Evolutionary conservation across 768 basidiomycete species (phyloP).

Genomic region (Termitomyces bulborhizus): DNA sequence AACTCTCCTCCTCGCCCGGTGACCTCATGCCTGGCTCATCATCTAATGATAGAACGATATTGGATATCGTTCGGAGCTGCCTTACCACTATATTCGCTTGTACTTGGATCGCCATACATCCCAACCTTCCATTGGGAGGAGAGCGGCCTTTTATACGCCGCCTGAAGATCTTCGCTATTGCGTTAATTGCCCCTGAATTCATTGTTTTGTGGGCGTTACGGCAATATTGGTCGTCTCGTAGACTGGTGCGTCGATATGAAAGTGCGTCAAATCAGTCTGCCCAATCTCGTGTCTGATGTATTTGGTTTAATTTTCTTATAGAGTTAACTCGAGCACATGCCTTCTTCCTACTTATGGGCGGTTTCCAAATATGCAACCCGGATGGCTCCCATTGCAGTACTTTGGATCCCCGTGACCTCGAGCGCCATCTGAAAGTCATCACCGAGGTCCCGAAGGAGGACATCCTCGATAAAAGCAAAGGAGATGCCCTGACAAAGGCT

Average conservation of each 20-base stretch:
- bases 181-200: constrained; percentile 17
- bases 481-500: constrained; percentile 17
- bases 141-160: background rate
- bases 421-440: background rate
- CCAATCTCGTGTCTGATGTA: too few relatives aligned
- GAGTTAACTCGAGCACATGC: constrained; percentile 17
- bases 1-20: too few relatives aligned
- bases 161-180: constrained; percentile 1
- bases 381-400: background rate
- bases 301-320: background rate
- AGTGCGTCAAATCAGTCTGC: background rate
- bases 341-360: constrained; percentile 22
- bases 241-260: constrained; percentile 9
- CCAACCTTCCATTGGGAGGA: constrained; percentile 15
- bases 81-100: background rate
- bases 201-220: constrained; percentile 14
- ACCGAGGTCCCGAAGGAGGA: constrained; percentile 9
- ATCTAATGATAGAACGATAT: too few relatives aligned
- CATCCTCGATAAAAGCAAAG: constrained; percentile 23
- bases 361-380: constrained; percentile 11
- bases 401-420: constrained; percentile 1
- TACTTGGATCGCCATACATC: constrained; percentile 14
- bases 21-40: too few relatives aligned
- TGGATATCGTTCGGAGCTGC: constrained; percentile 19
- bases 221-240: constrained; percentile 13